Conservation (phyloP, 2,329 filamentous ascomycete species). For the Mycogone perniciosa region DNA sequence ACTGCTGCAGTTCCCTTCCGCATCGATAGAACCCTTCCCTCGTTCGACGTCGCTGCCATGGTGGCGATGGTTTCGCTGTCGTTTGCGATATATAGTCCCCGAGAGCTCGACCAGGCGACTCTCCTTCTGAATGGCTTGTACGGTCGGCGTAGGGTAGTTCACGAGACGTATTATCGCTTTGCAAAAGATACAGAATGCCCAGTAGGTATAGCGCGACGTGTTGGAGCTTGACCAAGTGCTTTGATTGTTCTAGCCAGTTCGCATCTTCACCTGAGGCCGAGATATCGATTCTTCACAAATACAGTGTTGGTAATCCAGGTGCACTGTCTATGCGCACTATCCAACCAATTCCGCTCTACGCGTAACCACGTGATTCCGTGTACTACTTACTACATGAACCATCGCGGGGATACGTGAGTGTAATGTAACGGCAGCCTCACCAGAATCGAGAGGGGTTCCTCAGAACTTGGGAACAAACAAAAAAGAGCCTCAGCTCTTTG, state of each 20-base stretch:
- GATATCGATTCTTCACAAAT: neutral
- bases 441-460: neutral
- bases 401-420: neutral
- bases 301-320: neutral
- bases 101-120: neutral
- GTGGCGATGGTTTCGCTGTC: neutral
- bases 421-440: neutral
- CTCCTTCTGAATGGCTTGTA: too few relatives aligned
- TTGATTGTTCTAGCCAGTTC: neutral
- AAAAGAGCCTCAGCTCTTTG: too few relatives aligned
- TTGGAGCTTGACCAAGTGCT: neutral
- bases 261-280: neutral
- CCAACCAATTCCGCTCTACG: slow-evolving; percentile 14
- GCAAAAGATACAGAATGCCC: neutral
- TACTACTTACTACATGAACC: neutral
- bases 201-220: neutral
- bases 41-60: slow-evolving; percentile 6
- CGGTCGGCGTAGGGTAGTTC: neutral
- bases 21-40: neutral
- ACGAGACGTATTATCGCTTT: neutral
- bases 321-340: slow-evolving; percentile 3
- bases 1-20: neutral
- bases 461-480: too few relatives aligned
- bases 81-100: neutral
- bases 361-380: slow-evolving; percentile 27